Evolutionary conservation across 2,329 filamentous ascomycete genomes (phyloP), one percentile per base, ranked within the genome.

Genomic region (Zelopaecilomyces penicillatus): DNA sequence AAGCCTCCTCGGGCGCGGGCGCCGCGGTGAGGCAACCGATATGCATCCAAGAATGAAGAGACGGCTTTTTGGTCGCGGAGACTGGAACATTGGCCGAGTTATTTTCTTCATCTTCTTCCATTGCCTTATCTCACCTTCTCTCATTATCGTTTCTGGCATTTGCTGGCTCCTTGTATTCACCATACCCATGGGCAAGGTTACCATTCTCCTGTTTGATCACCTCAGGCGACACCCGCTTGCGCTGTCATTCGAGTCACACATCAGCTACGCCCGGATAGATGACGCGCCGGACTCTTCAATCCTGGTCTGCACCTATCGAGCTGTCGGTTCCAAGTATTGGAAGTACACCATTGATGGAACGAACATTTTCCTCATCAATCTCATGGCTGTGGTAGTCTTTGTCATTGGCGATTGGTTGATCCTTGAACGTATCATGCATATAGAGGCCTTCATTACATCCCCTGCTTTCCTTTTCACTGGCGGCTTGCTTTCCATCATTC

Each of bases 291-390:
- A 88, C 38, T 85, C 85, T 11, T 91, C 90, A 8, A 91, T 98
- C 49, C 73, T 98, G 12, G 75, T 98, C 31, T 98, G 93, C 74
- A 98, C 93, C 5, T 98, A 98, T 67, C 85, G 94, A 47, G 93
- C 93, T 37, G 91, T 94, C 9, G 93, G 93, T 9, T 74, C 82
- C 54, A 91, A 91, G 64, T 98, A 98, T 71, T 98, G 94, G 91
- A 98, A 98, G 68, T 98, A 98, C 67, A 98, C 93, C 4, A 75
- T 98, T 47, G 93, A 98, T 60, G 94, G 93, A 44, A 98, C 93
- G 49, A 98, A 98, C 67, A 95, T 98, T 60, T 97, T 98, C 68
- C 80, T 98, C 53, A 96, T 98, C 72, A 98, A 98, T 63, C 77
- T 98, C 46, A 87, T 97, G 69, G 85, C 81, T 9, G 79, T 98